A percentile compares a stretch with the other conserved stretches of the same genome.
Conservation (phyloP, 2,329 filamentous ascomycete genomes). For the Didymella pomorum region DNA sequence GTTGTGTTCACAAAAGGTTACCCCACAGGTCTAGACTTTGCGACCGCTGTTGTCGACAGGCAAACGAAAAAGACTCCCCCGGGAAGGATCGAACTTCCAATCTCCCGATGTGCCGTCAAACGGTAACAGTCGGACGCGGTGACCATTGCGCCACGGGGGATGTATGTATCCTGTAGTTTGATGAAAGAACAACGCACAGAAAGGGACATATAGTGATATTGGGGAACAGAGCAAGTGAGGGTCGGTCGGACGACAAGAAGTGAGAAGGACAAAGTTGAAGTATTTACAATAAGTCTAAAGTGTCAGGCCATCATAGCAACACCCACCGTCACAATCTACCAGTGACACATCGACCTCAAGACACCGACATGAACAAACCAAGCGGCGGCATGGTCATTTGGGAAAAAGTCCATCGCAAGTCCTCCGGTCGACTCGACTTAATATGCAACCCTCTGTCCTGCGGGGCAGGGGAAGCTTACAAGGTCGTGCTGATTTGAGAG, state of each 20-base stretch:
- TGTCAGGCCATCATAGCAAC: conserved; percentile 11
- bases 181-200: not conserved
- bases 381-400: conserved; percentile 35
- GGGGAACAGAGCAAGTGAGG: not conserved
- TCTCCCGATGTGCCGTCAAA: conserved; percentile 12
- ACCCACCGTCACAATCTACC: conserved; percentile 2
- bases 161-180: not conserved
- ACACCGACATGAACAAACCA: conserved; percentile 35
- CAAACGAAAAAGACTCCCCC: not conserved
- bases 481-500: conserved; percentile 33
- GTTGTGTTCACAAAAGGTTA: no score
- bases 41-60: not conserved
- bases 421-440: conserved; percentile 33
- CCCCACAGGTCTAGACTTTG: not conserved
- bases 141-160: not conserved
- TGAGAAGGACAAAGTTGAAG: conserved; percentile 12
- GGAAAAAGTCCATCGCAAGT: conserved; percentile 40
- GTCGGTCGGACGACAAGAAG: not conserved
- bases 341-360: conserved; percentile 6
- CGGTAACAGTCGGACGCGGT: conserved; percentile 3
- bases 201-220: not conserved
- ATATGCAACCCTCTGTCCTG: conserved; percentile 36
- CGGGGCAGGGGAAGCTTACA: conserved; percentile 35
- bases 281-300: conserved; percentile 18
- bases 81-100: conserved; percentile 18